Conservation (phyloP, 2,329 filamentous ascomycete species). For the Coniochaeta hoffmannii region DNA sequence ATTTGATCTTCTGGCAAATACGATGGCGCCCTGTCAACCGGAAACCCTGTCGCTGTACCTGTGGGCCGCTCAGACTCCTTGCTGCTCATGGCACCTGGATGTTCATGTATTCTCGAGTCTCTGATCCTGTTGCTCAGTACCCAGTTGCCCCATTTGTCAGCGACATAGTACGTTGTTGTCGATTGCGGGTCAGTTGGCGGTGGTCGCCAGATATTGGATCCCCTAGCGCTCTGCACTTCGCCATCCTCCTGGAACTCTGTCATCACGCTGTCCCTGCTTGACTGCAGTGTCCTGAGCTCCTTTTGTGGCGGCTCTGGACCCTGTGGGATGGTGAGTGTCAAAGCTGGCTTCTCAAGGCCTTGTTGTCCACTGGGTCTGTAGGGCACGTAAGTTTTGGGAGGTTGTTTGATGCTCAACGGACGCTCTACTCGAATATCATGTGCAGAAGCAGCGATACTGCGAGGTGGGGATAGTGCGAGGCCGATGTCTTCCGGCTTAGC, state of each 20-base stretch:
- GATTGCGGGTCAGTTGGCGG: slow-evolving; percentile 37
- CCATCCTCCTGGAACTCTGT: slow-evolving; percentile 48
- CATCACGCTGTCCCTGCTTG: slow-evolving; percentile 33
- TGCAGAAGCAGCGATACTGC: not conserved
- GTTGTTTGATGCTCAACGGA: slow-evolving; percentile 11
- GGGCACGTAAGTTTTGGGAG: slow-evolving; percentile 9
- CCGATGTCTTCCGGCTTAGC: slow-evolving; percentile 31
- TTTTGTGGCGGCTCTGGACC: not conserved
- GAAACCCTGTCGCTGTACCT: not conserved
- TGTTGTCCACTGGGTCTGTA: slow-evolving; percentile 10
- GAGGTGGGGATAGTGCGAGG: slow-evolving; percentile 14
- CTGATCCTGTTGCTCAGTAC: slow-evolving; percentile 33
- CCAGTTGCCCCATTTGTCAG: slow-evolving; percentile 48
- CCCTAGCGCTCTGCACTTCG: slow-evolving; percentile 23
- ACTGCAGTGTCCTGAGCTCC: slow-evolving; percentile 4
- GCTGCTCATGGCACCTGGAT: slow-evolving; percentile 11
- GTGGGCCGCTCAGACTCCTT: slow-evolving; percentile 6
- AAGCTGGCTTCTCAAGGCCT: slow-evolving; percentile 27
- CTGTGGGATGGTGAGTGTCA: slow-evolving; percentile 31
- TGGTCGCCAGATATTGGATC: slow-evolving; percentile 42
- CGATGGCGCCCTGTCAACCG: not conserved
- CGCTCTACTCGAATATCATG: slow-evolving; percentile 11
- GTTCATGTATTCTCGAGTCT: slow-evolving; percentile 16
- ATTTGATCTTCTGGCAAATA: not conserved
- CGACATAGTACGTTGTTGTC: slow-evolving; percentile 39